These are phyloP conservation scores for Stephania japonica DNA, from an alignment of 164 flowering plant genomes.

Conservation along the genomic window DNA sequence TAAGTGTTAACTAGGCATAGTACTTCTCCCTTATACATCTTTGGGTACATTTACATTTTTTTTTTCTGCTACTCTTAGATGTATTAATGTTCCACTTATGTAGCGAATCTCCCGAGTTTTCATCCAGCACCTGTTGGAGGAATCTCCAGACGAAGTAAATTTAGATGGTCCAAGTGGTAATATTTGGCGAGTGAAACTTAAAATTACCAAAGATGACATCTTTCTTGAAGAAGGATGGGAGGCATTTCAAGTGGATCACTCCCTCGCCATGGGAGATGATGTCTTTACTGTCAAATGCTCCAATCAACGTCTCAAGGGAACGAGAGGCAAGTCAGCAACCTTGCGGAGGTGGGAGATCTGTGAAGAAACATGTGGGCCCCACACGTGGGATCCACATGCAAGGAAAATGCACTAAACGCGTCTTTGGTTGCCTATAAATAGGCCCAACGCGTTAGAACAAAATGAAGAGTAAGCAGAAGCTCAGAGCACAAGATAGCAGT, in stretches of 20 bases:
- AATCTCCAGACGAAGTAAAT: background rate
- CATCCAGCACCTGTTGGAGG: background rate
- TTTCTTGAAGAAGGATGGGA: conserved; percentile 6
- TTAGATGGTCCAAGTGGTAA: conserved; percentile 10
- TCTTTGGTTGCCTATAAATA: too few species aligned
- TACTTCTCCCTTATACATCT: too few species aligned
- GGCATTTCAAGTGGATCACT: conserved; percentile 12
- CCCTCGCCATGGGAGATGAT: conserved; percentile 3
- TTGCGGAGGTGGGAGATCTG: background rate
- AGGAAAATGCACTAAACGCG: too few species aligned
- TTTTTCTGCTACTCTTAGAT: background rate
- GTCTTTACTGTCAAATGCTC: background rate
- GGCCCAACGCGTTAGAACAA: too few species aligned
- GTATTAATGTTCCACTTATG: background rate
- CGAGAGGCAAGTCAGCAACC: background rate
- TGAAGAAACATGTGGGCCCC: too few species aligned
- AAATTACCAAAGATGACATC: background rate
- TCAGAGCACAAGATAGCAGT: too few species aligned
- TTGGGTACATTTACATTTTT: too few species aligned
- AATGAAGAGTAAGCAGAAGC: too few species aligned
- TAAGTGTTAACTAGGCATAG: too few species aligned
- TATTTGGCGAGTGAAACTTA: background rate
- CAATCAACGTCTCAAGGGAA: background rate
- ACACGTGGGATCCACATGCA: too few species aligned
- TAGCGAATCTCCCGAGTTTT: background rate